These are phyloP conservation scores for Hypoxylon fragiforme DNA, from an alignment of 495 filamentous ascomycete genomes.

Conservation along the genomic window DNA sequence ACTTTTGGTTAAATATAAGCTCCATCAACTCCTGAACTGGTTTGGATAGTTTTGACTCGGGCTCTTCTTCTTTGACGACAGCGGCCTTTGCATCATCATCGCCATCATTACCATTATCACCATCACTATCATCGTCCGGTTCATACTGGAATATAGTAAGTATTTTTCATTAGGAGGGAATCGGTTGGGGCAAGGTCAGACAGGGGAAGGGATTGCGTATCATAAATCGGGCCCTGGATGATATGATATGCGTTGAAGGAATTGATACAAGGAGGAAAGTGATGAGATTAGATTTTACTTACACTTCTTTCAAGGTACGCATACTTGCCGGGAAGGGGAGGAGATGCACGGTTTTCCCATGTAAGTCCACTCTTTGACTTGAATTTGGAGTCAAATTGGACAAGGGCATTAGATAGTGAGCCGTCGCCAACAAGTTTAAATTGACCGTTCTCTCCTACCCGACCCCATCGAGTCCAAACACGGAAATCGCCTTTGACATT, in stretches of 20 bases:
- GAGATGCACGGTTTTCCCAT: slow-evolving; percentile 65
- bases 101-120: no score
- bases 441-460: slow-evolving; percentile 75
- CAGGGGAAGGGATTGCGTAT: no score
- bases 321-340: slow-evolving; percentile 69
- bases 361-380: slow-evolving; percentile 71
- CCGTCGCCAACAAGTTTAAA: slow-evolving; percentile 50
- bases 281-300: slow-evolving; percentile 1
- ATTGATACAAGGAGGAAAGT: neutral
- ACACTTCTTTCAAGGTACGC: slow-evolving; percentile 68
- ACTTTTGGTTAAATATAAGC: slow-evolving; percentile 79
- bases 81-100: no score
- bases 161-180: no score
- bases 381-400: slow-evolving; percentile 72
- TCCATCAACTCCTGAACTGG: slow-evolving; percentile 68
- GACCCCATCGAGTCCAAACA: slow-evolving; percentile 75
- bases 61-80: slow-evolving; percentile 38
- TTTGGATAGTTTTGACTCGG: slow-evolving; percentile 58
- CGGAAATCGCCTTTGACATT: slow-evolving; percentile 40
- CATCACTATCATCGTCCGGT: no score
- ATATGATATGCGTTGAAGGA: no score
- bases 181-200: no score
- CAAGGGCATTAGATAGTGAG: slow-evolving; percentile 50
- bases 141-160: no score
- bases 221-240: no score